Evolutionary conservation across 805 yeast genomes (phyloP).

Genomic region (Saccharomyces kudriavzevii): DNA sequence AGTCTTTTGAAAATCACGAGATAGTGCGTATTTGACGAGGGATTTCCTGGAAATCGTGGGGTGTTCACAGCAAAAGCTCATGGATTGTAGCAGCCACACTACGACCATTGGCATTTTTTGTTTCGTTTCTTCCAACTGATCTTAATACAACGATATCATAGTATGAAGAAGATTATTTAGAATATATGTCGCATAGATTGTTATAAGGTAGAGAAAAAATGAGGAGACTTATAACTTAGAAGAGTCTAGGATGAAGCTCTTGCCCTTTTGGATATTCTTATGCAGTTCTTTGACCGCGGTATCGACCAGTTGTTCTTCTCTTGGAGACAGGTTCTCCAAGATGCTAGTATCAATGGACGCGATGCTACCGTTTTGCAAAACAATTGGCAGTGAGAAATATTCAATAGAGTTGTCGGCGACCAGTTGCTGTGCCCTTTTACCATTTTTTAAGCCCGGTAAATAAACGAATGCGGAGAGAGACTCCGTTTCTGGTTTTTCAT

Average conservation of each 20-base stretch:
- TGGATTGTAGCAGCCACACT: background rate
- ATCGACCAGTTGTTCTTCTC: constrained; percentile 45
- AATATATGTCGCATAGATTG: background rate
- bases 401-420: constrained; percentile 30
- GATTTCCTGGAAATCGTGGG: background rate
- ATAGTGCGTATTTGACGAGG: background rate
- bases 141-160: background rate
- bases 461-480: constrained; percentile 45
- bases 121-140: background rate
- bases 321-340: constrained; percentile 37
- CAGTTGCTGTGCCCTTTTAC: constrained; percentile 36
- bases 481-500: constrained; percentile 19
- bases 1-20: background rate
- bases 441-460: constrained; percentile 47
- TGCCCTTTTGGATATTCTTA: constrained; percentile 54
- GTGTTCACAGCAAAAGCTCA: background rate
- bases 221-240: constrained; percentile 13
- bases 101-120: background rate
- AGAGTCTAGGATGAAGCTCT: constrained; percentile 33
- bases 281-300: constrained; percentile 48
- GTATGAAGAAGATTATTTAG: background rate
- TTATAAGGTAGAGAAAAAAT: background rate
- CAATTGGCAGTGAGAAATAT: constrained; percentile 58
- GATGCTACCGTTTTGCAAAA: constrained; percentile 40
- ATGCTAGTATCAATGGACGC: constrained; percentile 42